Base-by-base conservation (phyloP, 164 flowering plant species). In the Piper betle region DNA sequence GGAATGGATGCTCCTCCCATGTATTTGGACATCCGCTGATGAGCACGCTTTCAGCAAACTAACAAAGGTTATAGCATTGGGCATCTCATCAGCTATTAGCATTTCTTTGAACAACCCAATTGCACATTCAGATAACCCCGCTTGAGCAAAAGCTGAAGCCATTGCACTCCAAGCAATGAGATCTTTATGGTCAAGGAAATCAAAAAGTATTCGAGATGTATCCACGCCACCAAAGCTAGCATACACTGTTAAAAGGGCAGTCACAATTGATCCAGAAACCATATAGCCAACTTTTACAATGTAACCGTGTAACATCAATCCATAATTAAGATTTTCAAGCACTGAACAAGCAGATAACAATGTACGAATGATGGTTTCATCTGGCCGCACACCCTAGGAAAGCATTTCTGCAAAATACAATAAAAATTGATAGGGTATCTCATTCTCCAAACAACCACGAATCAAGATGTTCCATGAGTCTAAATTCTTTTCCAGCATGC, bases 401-500 rank as follows among this genome's bases (percentile, higher is more conserved):
- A 50, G 68, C 82, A 85, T 72, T 40, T 55, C 37, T 1, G 37
- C 55, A 42, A 80, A 78, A 15, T 75, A 1, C 20, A 20, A 25
- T 57, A 80, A 66, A 37, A 81, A 83, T 62, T 76, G 64, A 40
- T 59, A 64, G 1, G 77, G 73, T 58, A 9, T 62, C 2, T 61
- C 71, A 69, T 75, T 79, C 56, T 72, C 82, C 58, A 72, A 50
- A 65, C 72, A 83, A 4, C 82, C 81, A 58, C 64, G 68, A 57
- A 80, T 69, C 68, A 81, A 71, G 42, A 68, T 80, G 73, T 73
- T 85, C 87, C 87, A 85, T 2, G 91, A 83, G 58, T 83, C 61
- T 53, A 74, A 11, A 70, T 81, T 83, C 70, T 73, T 83, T 13
- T 48, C 43, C 52, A n/a, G 17, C 3, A 75, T 74, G 64, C 70